These are phyloP conservation scores for Puccinia horiana DNA, from an alignment of 1,284 basidiomycete species.

Conservation along the genomic window DNA sequence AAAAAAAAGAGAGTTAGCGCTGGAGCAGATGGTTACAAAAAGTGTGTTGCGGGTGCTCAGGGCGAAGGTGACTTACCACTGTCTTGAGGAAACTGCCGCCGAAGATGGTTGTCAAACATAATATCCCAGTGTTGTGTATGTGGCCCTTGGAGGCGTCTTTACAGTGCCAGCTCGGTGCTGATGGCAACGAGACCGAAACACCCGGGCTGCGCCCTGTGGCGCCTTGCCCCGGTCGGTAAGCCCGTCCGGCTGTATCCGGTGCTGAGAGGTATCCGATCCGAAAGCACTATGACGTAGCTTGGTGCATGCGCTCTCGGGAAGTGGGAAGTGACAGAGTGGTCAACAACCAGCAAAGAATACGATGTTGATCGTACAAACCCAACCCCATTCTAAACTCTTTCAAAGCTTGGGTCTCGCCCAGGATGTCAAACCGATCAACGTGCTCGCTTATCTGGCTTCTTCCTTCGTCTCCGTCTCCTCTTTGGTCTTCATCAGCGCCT, in stretches of 20 bases:
- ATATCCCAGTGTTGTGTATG: background rate
- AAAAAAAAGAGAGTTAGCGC: too few species aligned
- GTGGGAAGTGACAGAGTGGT: too few species aligned
- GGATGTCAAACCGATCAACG: slow-evolving; percentile 14
- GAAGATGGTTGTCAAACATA: background rate
- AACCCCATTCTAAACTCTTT: background rate
- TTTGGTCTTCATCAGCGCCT: slow-evolving; percentile 23
- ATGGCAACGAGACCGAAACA: background rate
- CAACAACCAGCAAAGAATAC: background rate
- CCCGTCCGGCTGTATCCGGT: too few species aligned
- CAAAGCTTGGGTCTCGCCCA: background rate
- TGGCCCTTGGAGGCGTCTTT: background rate
- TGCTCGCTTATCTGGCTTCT: slow-evolving; percentile 5
- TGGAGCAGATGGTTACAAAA: too few species aligned
- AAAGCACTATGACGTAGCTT: too few species aligned
- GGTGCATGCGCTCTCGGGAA: too few species aligned
- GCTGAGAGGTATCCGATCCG: too few species aligned
- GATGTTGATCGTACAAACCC: background rate
- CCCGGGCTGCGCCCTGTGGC: too few species aligned
- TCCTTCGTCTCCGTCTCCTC: slow-evolving; percentile 14
- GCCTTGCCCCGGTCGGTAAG: too few species aligned
- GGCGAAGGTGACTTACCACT: background rate
- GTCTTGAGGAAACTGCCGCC: background rate
- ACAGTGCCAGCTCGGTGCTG: background rate
- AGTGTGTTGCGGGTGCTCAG: too few species aligned